Evolutionary conservation across 169 alveolate species (phyloP).

Genomic region (Cryptosporidium meleagridis): DNA sequence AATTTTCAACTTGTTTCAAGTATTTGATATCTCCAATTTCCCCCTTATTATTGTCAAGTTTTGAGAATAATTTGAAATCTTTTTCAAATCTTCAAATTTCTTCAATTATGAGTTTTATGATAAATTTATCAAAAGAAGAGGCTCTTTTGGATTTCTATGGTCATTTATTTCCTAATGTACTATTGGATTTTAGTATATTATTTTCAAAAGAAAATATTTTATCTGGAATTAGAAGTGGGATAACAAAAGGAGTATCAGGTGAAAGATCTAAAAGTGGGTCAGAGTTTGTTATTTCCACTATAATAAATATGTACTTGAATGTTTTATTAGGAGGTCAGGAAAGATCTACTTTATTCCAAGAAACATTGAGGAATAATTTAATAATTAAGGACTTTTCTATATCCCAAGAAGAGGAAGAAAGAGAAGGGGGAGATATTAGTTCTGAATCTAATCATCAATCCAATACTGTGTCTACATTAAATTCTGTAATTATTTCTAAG

Average conservation of each 20-base stretch:
- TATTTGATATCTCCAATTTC: conserved; percentile 24
- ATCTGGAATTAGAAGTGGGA: background rate
- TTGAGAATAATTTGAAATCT: background rate
- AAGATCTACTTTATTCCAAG: background rate
- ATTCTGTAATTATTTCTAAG: background rate
- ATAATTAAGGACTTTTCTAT: background rate
- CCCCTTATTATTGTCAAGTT: background rate
- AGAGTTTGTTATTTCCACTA: conserved; percentile 15
- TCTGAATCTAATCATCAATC: background rate
- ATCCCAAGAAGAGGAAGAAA: background rate
- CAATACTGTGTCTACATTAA: background rate
- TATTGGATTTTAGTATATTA: background rate
- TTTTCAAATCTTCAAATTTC: conserved; percentile 5
- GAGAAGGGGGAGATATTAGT: background rate
- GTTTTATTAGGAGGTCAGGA: conserved; percentile 51
- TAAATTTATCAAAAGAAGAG: conserved; percentile 1
- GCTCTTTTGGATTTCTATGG: background rate
- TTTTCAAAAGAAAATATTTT: conserved; percentile 7
- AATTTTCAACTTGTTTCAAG: background rate
- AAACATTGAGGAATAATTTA: background rate
- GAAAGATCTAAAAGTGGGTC: background rate
- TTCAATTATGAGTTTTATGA: conserved; percentile 20
- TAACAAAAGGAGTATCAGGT: background rate
- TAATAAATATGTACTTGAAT: conserved; percentile 17
- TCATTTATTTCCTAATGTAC: conserved; percentile 13